phyloP scores from a whole-genome alignment of 1,139 yeast species.

The Keqinozyma sinolaborantium region DNA sequence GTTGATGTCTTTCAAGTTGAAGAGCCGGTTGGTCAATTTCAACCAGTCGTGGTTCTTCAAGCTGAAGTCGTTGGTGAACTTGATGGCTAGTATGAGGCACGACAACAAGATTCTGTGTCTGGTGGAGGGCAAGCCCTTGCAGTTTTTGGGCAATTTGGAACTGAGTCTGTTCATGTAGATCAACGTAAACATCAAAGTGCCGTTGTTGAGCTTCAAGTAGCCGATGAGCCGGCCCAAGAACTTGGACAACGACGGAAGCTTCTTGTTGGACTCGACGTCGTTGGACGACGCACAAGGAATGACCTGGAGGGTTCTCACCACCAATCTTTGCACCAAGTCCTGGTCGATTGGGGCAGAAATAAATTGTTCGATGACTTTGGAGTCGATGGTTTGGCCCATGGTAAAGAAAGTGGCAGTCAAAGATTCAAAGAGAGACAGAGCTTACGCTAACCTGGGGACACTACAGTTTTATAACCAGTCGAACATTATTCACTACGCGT shows the following conservation, averaged over 20 bases:
- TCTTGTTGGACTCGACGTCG: constrained; percentile 25
- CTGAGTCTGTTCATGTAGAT: constrained; percentile 63
- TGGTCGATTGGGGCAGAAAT: constrained; percentile 57
- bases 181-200: constrained; percentile 69
- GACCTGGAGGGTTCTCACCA: constrained; percentile 59
- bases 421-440: background rate
- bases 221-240: constrained; percentile 68
- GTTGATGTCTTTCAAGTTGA: constrained; percentile 64
- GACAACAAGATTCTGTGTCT: constrained; percentile 74
- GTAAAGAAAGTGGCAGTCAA: background rate
- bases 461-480: too few species aligned
- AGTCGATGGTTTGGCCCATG: constrained; percentile 21
- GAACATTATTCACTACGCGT: too few species aligned
- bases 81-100: constrained; percentile 67
- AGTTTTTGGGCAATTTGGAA: constrained; percentile 59
- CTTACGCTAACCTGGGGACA: too few species aligned
- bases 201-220: constrained; percentile 72
- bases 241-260: constrained; percentile 69
- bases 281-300: constrained; percentile 48
- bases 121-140: constrained; percentile 75
- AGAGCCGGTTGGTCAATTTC: constrained; percentile 68
- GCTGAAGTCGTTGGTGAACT: constrained; percentile 72
- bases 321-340: constrained; percentile 64
- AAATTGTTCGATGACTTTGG: constrained; percentile 53
- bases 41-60: constrained; percentile 81